Percentiles rank a stretch among this genome's conserved stretches.
Conservation (phyloP, 73 alveolate species). For the Paramecium sexaurelia region DNA sequence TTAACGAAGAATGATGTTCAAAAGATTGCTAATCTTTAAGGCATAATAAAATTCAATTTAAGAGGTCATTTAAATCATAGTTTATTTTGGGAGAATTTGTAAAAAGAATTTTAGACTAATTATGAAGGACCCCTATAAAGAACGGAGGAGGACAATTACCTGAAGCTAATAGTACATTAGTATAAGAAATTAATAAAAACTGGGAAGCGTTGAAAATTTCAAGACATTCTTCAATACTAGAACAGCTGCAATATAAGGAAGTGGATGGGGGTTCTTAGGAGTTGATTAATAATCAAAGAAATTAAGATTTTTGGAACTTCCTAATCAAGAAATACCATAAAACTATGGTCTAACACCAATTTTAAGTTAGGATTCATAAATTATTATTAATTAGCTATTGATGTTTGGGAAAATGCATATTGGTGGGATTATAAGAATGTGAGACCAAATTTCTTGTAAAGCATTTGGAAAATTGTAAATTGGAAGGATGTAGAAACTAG, state of each 20-base stretch:
- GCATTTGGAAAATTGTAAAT: slow-evolving; percentile 89
- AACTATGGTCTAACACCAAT: slow-evolving; percentile 82
- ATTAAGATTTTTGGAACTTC: slow-evolving; percentile 79
- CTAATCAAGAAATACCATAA: slow-evolving; percentile 87
- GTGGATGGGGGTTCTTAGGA: slow-evolving; percentile 96
- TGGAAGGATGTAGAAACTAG: slow-evolving; percentile 88
- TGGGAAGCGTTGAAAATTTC: slow-evolving; percentile 88
- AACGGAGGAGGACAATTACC: slow-evolving; percentile 87
- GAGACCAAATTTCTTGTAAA: slow-evolving; percentile 83
- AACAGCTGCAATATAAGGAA: slow-evolving; percentile 89
- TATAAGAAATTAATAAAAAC: slow-evolving; percentile 70
- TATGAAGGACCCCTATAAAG: slow-evolving; percentile 76
- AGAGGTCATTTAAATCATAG: slow-evolving; percentile 91
- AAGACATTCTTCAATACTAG: slow-evolving; percentile 77
- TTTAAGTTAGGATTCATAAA: slow-evolving; percentile 59
- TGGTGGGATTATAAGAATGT: slow-evolving; percentile 86
- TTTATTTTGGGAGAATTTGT: slow-evolving; percentile 89
- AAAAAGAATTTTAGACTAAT: neutral
- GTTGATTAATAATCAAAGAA: slow-evolving; percentile 80
- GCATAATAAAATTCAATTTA: slow-evolving; percentile 78
- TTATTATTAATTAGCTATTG: slow-evolving; percentile 67
- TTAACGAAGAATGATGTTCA: slow-evolving; percentile 75
- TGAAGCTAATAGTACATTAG: slow-evolving; percentile 70
- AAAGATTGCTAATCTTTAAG: slow-evolving; percentile 71
- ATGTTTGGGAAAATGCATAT: slow-evolving; percentile 96